Base-by-base conservation (phyloP, 441 rosid species). In the Syzygium malaccense region DNA sequence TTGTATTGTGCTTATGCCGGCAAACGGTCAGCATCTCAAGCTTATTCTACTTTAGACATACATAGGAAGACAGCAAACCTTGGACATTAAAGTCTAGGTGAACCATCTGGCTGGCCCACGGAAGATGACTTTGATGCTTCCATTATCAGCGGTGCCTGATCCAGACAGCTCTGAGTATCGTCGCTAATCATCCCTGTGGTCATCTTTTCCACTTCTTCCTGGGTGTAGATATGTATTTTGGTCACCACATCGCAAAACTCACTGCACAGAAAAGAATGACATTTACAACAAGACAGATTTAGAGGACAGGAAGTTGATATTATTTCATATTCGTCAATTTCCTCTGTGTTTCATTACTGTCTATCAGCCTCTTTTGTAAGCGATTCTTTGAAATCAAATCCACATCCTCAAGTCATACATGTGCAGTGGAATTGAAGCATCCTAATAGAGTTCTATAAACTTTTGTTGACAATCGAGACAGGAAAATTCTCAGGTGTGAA, bases 51-150 rank as follows among this genome's bases (percentile, higher is more conserved):
- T 57, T 51, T 57, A 86, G 80, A 88, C 88, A 66, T 84, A 62
- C 85, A 32, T 60, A 56, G 56, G 85, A 64, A 57, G 86, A 91
- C 64, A 88, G 87, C 85, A 88, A 62, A 55, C 57, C 49, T 64
- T 11, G n/a, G 66, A 85, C 62, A 91, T 94, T 94, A 94, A 90
- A 93, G 87, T 91, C 94, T 91, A 51, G 98, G 98, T 83, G 98
- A 96, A 87, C 94, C 95, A 87, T 96, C 97, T 48, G 98, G 97
- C 90, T 96, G 96, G 64, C 98, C 94, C 49, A 97, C 98, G 7
- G 98, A 96, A 23, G 98, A 96, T 41, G 99, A 96, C 92, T 96
- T 98, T 5, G 99, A 96, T 32, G 94, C 98, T 93, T 98, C 99
- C 93, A 94, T 91, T 83, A 92, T 88, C 53, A 89, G 89, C 28